Conservation (phyloP, 23 red algal genomes). For the Agarophyton chilense region DNA sequence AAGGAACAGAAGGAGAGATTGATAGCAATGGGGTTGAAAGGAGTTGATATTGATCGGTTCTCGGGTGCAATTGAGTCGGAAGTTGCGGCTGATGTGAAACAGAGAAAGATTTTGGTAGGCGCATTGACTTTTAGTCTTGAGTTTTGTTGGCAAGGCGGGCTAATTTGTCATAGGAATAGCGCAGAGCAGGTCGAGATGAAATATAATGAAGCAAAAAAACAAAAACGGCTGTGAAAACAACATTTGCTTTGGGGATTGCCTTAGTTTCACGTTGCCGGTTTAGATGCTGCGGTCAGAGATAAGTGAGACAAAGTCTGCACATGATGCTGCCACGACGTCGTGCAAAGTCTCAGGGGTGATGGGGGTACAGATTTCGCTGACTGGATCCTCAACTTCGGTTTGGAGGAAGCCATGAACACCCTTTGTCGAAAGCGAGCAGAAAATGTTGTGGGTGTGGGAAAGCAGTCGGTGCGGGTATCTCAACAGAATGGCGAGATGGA, state of each 20-base stretch:
- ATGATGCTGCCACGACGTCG: constrained; percentile 27
- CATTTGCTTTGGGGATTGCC: constrained; percentile 15
- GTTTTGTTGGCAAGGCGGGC: constrained; percentile 41
- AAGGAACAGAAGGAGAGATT: background rate
- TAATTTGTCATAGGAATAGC: constrained; percentile 28
- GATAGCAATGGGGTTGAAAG: background rate
- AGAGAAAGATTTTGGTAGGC: background rate
- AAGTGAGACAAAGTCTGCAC: constrained; percentile 46
- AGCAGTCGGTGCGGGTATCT: constrained; percentile 15
- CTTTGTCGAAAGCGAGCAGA: constrained; percentile 31
- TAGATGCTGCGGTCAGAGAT: constrained; percentile 20
- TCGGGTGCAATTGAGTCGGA: constrained; percentile 13
- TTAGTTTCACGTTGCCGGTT: constrained; percentile 23
- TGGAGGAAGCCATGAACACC: constrained; percentile 56
- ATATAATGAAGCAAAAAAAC: constrained; percentile 44
- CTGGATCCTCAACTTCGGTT: constrained; percentile 43
- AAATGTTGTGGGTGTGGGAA: constrained; percentile 33
- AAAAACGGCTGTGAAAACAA: constrained; percentile 24
- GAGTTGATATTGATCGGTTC: background rate
- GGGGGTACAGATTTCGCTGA: background rate
- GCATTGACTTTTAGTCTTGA: constrained; percentile 1
- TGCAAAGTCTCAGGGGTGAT: constrained; percentile 41
- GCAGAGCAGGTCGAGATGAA: constrained; percentile 14
- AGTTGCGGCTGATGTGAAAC: background rate
- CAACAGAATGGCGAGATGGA: constrained; percentile 53